Evolutionary conservation across 1,139 yeast genomes (phyloP).

Genomic region (Suhomyces anneliseae): DNA sequence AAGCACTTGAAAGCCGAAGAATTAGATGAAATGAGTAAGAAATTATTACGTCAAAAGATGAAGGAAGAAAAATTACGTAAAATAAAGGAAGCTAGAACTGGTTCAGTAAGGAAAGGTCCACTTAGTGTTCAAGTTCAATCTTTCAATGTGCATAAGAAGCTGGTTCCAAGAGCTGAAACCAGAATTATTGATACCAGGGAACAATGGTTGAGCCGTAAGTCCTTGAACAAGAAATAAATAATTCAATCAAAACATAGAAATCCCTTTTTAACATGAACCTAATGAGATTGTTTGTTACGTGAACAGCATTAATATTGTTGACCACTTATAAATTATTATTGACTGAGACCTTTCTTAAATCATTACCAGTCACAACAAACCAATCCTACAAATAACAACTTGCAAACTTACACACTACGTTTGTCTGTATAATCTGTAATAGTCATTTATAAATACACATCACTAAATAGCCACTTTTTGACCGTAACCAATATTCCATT

Average conservation of each 20-base stretch:
- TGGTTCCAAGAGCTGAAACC: constrained; percentile 49
- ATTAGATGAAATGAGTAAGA: constrained; percentile 30
- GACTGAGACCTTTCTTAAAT: too few relatives aligned
- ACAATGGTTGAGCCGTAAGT: constrained; percentile 62
- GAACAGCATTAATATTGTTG: too few relatives aligned
- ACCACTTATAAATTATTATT: too few relatives aligned
- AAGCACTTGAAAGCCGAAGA: constrained; percentile 44
- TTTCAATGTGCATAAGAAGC: constrained; percentile 25
- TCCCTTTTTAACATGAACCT: too few relatives aligned
- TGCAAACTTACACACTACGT: background rate
- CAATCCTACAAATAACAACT: background rate
- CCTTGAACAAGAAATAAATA: constrained; percentile 40
- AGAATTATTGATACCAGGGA: constrained; percentile 45
- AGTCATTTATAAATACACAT: constrained; percentile 7
- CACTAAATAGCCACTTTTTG: constrained; percentile 8
- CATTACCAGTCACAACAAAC: background rate
- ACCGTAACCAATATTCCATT: constrained; percentile 47
- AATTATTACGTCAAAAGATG: constrained; percentile 22
- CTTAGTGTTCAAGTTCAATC: constrained; percentile 51
- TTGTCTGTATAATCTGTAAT: background rate
- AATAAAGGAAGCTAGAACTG: constrained; percentile 39
- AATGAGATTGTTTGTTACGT: too few relatives aligned
- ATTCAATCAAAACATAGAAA: background rate
- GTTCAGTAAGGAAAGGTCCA: constrained; percentile 52
- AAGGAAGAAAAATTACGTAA: constrained; percentile 44